Evolutionary conservation across 495 filamentous ascomycete species (phyloP).

Genomic region (Aspergillus affinis): DNA sequence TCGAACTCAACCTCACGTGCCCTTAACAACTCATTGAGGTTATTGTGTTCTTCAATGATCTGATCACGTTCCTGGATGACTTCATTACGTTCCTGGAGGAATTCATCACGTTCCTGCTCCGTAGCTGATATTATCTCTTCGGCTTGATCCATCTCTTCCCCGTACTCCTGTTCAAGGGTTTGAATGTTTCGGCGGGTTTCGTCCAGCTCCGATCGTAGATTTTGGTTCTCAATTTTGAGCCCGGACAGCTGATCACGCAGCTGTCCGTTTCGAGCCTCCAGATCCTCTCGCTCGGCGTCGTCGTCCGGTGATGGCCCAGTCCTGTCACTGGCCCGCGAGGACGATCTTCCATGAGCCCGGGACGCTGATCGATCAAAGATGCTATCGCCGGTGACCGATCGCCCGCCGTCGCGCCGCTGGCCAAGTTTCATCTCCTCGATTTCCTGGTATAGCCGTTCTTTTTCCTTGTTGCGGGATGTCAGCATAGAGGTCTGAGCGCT

Average conservation of each 20-base stretch:
- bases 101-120: conserved; percentile 84
- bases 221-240: conserved; percentile 79
- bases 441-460: conserved; percentile 91
- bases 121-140: conserved; percentile 79
- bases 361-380: conserved; percentile 92
- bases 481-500: conserved; percentile 97
- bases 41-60: not conserved
- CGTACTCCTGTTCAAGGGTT: conserved; percentile 60
- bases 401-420: conserved; percentile 63
- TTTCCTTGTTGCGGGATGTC: conserved; percentile 91
- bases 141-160: conserved; percentile 73
- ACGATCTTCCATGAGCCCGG: conserved; percentile 70
- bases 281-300: conserved; percentile 80
- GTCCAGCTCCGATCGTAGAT: conserved; percentile 73
- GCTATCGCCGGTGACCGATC: conserved; percentile 78
- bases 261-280: conserved; percentile 78
- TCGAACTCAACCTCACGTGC: conserved; percentile 34
- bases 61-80: conserved; percentile 49
- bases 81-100: conserved; percentile 71
- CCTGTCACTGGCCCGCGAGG: conserved; percentile 68
- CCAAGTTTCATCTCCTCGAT: conserved; percentile 94
- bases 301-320: conserved; percentile 69
- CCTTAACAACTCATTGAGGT: no score
- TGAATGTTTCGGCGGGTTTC: conserved; percentile 66
- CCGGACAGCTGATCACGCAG: conserved; percentile 83